phyloP scores from a whole-genome alignment of 495 filamentous ascomycete genomes.

The Podospora australis region DNA sequence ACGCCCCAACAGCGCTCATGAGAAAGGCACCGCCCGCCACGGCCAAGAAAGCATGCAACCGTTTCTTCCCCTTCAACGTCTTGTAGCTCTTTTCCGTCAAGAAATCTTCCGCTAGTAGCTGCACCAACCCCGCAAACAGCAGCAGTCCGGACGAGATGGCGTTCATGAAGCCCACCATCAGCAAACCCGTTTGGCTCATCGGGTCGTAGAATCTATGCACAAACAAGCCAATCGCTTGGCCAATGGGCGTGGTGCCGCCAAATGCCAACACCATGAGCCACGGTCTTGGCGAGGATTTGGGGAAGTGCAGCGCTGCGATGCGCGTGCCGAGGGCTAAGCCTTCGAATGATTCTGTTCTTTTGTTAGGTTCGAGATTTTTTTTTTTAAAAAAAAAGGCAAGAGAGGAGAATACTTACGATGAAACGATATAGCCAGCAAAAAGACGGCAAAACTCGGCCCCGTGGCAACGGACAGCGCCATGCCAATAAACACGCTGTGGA shows the following conservation, averaged over 20 bases:
- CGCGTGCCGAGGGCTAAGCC: conserved; percentile 67
- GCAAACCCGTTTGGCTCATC: conserved; percentile 66
- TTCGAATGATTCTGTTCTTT: conserved; percentile 52
- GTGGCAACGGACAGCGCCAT: conserved; percentile 83
- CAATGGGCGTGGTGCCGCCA: conserved; percentile 83
- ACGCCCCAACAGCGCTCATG: conserved; percentile 88
- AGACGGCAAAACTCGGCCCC: conserved; percentile 69
- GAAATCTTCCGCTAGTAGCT: conserved; percentile 91
- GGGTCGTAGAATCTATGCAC: conserved; percentile 85
- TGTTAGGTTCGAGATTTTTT: too few species aligned
- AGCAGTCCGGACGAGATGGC: conserved; percentile 80
- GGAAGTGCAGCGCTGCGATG: conserved; percentile 60
- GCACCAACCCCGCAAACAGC: conserved; percentile 86
- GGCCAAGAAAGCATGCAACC: conserved; percentile 67
- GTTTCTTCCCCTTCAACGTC: conserved; percentile 59
- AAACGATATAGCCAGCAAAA: conserved; percentile 75
- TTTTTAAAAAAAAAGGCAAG: too few species aligned
- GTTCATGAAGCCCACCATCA: conserved; percentile 92
- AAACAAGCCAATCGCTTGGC: conserved; percentile 79
- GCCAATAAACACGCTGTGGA: conserved; percentile 83
- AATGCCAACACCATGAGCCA: conserved; percentile 97
- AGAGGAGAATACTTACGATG: conserved; percentile 41
- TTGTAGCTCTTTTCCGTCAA: conserved; percentile 81
- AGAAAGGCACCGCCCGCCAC: conserved; percentile 70
- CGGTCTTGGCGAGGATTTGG: conserved; percentile 52